Conservation (phyloP, 768 basidiomycete genomes). For the Flagelloscypha sp. region DNA sequence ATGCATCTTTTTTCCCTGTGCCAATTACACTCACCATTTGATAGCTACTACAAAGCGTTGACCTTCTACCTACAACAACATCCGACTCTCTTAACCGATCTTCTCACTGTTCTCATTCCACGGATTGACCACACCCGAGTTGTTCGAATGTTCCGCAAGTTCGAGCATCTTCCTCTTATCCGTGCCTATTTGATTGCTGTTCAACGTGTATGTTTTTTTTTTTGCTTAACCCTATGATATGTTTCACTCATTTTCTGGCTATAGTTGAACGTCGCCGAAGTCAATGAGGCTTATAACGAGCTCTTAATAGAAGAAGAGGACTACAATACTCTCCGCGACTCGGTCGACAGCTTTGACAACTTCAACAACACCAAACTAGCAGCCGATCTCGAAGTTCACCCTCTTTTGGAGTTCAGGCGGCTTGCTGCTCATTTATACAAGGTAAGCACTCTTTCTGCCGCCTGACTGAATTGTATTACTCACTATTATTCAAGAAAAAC, state of each 20-base stretch:
- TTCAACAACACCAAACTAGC: constrained; percentile 90
- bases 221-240: not conserved
- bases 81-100: constrained; percentile 86
- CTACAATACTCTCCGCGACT: constrained; percentile 94
- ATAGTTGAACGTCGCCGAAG: constrained; percentile 90
- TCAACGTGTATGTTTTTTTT: constrained; percentile 59
- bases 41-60: constrained; percentile 88
- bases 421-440: constrained; percentile 95
- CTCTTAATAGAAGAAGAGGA: constrained; percentile 99
- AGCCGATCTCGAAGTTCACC: constrained; percentile 78
- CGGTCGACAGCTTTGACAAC: constrained; percentile 97
- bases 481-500: constrained; percentile 70
- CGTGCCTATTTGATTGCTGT: constrained; percentile 95
- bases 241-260: constrained; percentile 5
- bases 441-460: constrained; percentile 30
- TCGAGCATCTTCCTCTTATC: constrained; percentile 93
- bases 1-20: constrained; percentile 17
- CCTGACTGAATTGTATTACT: not conserved
- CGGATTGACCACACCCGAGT: constrained; percentile 94
- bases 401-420: constrained; percentile 89
- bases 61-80: constrained; percentile 94
- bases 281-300: constrained; percentile 97
- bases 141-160: constrained; percentile 90
- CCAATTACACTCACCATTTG: constrained; percentile 1
- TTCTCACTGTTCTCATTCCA: constrained; percentile 85